These are phyloP conservation scores for Tanacetum coccineum DNA, from an alignment of 129 eudicot species.

Conservation along the genomic window DNA sequence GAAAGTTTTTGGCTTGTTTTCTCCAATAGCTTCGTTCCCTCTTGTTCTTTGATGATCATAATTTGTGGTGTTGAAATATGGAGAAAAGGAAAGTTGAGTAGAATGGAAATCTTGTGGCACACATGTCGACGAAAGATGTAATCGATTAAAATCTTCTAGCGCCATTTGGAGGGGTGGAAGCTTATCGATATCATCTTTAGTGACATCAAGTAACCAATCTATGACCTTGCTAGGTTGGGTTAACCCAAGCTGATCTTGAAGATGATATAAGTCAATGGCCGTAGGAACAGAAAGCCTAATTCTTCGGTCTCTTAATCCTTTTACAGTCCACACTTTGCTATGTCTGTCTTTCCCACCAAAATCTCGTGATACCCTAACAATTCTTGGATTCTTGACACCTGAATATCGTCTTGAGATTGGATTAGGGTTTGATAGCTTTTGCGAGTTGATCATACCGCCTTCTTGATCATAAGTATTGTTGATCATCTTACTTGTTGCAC, in stretches of 20 bases:
- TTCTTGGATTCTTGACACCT: conserved; percentile 60
- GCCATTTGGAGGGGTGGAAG: conserved; percentile 78
- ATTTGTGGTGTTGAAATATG: conserved; percentile 19
- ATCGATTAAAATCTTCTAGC: conserved; percentile 37
- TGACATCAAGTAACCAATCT: conserved; percentile 71
- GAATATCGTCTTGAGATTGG: conserved; percentile 50
- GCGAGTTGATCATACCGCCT: conserved; percentile 11
- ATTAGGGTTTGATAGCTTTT: conserved; percentile 24
- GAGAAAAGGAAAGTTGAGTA: conserved; percentile 29
- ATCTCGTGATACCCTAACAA: conserved; percentile 50
- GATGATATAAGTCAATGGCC: conserved; percentile 59
- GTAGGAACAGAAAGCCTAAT: conserved; percentile 68
- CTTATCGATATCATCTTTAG: conserved; percentile 59
- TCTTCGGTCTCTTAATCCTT: conserved; percentile 73
- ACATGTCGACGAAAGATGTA: conserved; percentile 28
- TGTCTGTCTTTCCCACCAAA: conserved; percentile 84
- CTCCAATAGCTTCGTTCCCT: conserved; percentile 27
- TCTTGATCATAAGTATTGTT: conserved; percentile 42
- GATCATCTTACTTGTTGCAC: conserved; percentile 40
- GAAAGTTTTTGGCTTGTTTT: conserved; percentile 28
- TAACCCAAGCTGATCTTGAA: conserved; percentile 68
- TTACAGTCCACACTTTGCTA: conserved; percentile 74
- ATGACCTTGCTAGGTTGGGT: conserved; percentile 83
- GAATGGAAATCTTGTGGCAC: conserved; percentile 22
- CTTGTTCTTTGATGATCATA: conserved; percentile 18